Base-by-base conservation (phyloP, 306 rosid genomes). In the Medicago lupulina region DNA sequence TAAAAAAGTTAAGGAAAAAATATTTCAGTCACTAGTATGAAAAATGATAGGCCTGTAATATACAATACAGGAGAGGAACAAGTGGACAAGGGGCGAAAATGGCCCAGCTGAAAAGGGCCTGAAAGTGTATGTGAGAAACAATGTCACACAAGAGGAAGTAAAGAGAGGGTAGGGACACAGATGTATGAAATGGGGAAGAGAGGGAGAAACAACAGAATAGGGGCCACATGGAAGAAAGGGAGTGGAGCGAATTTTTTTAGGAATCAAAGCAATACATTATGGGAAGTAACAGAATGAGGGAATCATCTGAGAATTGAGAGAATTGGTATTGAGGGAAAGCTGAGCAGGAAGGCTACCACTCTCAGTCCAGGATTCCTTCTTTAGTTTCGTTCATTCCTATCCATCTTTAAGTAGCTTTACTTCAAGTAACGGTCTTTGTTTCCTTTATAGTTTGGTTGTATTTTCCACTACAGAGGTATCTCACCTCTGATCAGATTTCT, bases 21-120 rank as follows among this genome's bases (percentile, higher is more conserved):
- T 60, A 51, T 46, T 77, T 57, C 60, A 82, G 70, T 50, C 13
- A 10, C 11, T 53, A 59, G 47, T 16, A 57, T 11, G 70, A 38
- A 19, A 17, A 40, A 11, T 25, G 53, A 58, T 23, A 58, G 38
- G 17, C 16, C 16, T 8, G 2, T 23, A 21, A 51, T 51, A 51
- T n/a, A 51, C 58, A 51, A n/a, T 51, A 51, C 2, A 6, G 31
- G 31, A 16, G 59, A 53, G 19, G 23, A 53, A 53, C 11, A 17
- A 15, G 54, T 15, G 17, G 8, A 49, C 17, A 2, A 16, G 58
- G 58, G 21, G 1, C 9, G 10, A 51, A 51, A n/a, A 16, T 51
- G 19, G 4, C 3, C 54, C 54, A 49, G 54, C 54, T 49, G 54
- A 49, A 49, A 4, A 15, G n/a, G 54, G 54, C 8, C 18, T 49